Conservation (phyloP, 140 eudicot genomes). For the Anethum foeniculum region DNA sequence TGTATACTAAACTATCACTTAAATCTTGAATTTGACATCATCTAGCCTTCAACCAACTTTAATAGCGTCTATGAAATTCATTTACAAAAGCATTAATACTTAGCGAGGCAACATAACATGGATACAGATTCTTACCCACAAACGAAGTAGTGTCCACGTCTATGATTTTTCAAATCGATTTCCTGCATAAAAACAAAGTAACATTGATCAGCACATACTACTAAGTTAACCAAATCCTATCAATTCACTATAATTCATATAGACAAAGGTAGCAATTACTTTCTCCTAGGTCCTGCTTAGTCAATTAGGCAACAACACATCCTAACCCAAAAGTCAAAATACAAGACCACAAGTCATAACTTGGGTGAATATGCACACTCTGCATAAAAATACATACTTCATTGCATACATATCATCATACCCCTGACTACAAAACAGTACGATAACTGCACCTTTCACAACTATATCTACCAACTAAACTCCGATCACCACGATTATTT, state of each 20-base stretch:
- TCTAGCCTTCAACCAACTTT: neutral
- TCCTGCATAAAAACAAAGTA: conserved; percentile 41
- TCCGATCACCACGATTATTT: neutral
- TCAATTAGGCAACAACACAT: no score
- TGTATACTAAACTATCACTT: neutral
- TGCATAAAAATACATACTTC: no score
- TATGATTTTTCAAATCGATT: conserved; percentile 73
- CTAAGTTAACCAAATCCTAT: neutral
- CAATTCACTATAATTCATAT: neutral
- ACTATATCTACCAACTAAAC: neutral
- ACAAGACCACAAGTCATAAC: no score
- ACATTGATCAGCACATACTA: neutral
- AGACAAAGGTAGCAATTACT: no score
- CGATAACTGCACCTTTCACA: no score
- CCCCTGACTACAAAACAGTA: no score
- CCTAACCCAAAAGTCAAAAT: no score
- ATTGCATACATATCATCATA: no score
- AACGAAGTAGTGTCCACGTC: conserved; percentile 92
- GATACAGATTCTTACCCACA: conserved; percentile 53
- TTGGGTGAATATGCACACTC: no score
- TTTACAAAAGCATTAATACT: neutral
- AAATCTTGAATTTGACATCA: neutral
- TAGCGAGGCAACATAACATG: no score
- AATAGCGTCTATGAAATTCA: neutral
- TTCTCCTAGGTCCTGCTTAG: no score